Conservation (phyloP, 805 yeast species). For the Suhomyces canberraensis region DNA sequence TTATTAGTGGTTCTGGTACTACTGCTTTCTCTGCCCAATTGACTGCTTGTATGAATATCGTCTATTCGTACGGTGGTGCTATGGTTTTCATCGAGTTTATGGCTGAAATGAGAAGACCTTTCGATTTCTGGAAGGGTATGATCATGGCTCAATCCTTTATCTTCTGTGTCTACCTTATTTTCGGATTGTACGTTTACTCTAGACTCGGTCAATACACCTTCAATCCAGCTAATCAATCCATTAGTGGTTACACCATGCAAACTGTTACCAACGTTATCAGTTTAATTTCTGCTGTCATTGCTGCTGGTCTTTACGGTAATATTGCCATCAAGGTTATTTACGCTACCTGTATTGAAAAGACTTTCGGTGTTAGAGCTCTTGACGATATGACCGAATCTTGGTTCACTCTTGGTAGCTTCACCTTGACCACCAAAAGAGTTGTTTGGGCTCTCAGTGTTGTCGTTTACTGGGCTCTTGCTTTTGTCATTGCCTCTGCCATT, state of each 20-base stretch:
- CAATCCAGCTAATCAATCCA: background rate
- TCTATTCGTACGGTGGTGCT: background rate
- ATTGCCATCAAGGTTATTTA: background rate
- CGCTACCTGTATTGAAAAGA: background rate
- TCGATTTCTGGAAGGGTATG: background rate
- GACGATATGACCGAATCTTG: background rate
- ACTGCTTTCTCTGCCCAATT: background rate
- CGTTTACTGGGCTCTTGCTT: background rate
- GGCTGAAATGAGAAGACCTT: background rate
- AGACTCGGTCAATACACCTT: background rate
- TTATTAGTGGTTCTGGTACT: background rate
- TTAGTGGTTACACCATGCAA: background rate
- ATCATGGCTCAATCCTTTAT: background rate
- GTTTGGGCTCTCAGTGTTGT: background rate
- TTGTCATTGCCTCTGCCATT: background rate
- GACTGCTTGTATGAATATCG: background rate
- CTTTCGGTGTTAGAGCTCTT: background rate
- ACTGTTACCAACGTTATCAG: background rate
- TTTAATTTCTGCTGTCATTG: background rate
- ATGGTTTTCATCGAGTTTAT: background rate
- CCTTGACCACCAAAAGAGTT: background rate
- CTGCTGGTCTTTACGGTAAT: background rate
- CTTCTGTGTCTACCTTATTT: background rate
- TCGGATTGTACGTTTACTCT: background rate
- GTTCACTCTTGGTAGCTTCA: too few species aligned